A percentile compares a stretch with the other conserved stretches of the same genome.
phyloP scores from a whole-genome alignment of 495 filamentous ascomycete genomes.

The Penicillium parvum region DNA sequence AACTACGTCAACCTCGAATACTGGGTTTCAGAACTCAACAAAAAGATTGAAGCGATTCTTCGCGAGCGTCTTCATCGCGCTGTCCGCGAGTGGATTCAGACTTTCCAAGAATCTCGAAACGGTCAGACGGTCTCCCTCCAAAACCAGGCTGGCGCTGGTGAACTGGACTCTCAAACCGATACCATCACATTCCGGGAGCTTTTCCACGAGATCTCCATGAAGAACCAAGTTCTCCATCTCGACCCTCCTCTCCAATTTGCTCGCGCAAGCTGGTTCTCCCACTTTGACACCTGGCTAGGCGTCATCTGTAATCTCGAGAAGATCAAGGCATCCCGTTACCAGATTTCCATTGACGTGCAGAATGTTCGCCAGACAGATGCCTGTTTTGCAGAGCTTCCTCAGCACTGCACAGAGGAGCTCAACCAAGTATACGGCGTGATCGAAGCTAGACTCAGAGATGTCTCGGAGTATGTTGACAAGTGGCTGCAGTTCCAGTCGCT shows the following conservation, averaged over 20 bases:
- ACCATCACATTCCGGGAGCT: constrained; percentile 52
- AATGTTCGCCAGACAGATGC: constrained; percentile 56
- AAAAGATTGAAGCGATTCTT: constrained; percentile 72
- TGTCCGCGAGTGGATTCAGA: constrained; percentile 75
- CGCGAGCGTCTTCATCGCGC: constrained; percentile 73
- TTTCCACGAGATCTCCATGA: constrained; percentile 89
- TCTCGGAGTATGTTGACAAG: constrained; percentile 83
- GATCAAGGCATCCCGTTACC: constrained; percentile 90
- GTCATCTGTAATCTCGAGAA: constrained; percentile 87
- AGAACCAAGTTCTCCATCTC: constrained; percentile 92
- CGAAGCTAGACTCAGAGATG: constrained; percentile 70
- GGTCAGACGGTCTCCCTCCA: constrained; percentile 33
- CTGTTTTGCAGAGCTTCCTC: constrained; percentile 82
- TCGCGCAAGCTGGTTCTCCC: constrained; percentile 86
- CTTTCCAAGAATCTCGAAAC: constrained; percentile 62
- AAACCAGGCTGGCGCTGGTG: constrained; percentile 27
- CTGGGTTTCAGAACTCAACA: constrained; percentile 86
- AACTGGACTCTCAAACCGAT: constrained; percentile 49
- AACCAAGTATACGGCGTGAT: constrained; percentile 73
- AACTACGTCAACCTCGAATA: constrained; percentile 85
- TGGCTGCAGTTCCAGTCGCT: constrained; percentile 98
- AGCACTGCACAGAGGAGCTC: constrained; percentile 70
- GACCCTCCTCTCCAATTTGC: constrained; percentile 91
- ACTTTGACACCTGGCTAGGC: constrained; percentile 89
- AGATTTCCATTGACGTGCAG: constrained; percentile 70